A percentile compares a stretch with the other conserved stretches of the same genome.
These are phyloP conservation scores for Buxus sempervirens DNA, from an alignment of 164 flowering plant species.

Conservation along the genomic window DNA sequence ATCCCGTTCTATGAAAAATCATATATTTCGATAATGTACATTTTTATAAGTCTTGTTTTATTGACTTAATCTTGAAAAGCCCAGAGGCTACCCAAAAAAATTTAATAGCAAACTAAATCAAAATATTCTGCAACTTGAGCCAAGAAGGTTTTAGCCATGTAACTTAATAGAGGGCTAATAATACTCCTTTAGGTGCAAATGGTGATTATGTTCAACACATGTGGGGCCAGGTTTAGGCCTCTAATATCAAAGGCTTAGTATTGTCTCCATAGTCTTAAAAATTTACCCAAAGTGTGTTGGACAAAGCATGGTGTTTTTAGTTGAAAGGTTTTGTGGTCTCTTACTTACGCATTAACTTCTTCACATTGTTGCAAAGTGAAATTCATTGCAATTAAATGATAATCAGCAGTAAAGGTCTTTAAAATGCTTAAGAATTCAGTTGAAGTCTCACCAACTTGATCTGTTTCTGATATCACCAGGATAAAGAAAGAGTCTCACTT, in stretches of 20 bases:
- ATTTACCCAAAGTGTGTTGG: slow-evolving; percentile 34
- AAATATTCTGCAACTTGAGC: not conserved
- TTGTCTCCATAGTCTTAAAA: not conserved
- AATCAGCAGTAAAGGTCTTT: too few species aligned
- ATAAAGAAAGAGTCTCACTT: too few species aligned
- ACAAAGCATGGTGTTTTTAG: slow-evolving; percentile 15
- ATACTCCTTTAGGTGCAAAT: slow-evolving; percentile 5
- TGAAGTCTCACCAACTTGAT: too few species aligned
- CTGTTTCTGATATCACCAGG: too few species aligned
- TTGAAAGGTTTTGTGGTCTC: slow-evolving; percentile 20
- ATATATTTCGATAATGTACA: too few species aligned
- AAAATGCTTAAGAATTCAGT: too few species aligned
- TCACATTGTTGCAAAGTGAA: too few species aligned
- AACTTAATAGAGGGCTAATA: slow-evolving; percentile 2
- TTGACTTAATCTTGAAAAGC: too few species aligned
- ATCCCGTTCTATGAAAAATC: too few species aligned
- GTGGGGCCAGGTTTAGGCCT: slow-evolving; percentile 15
- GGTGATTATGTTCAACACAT: slow-evolving; percentile 12
- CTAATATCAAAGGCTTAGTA: not conserved
- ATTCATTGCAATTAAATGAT: too few species aligned
- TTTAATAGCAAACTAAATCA: not conserved
- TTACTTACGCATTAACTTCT: slow-evolving; percentile 13
- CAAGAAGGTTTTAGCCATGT: not conserved
- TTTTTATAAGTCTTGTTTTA: too few species aligned
- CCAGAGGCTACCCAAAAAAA: slow-evolving; percentile 37